A percentile compares a stretch with the other conserved stretches of the same genome.
Conservation (phyloP, 768 basidiomycete species). For the Bullera alba region DNA sequence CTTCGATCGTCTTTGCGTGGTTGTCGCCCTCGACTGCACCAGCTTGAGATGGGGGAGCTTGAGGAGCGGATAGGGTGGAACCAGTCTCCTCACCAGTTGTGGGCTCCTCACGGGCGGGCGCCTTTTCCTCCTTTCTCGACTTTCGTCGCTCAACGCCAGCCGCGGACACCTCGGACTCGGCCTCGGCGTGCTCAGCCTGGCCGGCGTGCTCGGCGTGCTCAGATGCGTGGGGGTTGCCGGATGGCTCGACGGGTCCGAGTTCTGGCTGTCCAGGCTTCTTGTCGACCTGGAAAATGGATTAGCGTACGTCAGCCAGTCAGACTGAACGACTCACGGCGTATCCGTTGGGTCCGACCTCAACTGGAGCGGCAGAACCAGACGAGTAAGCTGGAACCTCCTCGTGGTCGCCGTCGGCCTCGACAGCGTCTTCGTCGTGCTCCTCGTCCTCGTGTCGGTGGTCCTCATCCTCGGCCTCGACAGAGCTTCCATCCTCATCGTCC, state of each 20-base stretch:
- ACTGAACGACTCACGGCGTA: conserved; percentile 54
- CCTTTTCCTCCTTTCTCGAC: conserved; percentile 66
- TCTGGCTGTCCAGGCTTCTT: conserved; percentile 47
- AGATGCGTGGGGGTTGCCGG: too few relatives aligned
- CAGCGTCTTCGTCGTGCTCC: conserved; percentile 46
- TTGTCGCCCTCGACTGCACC: conserved; percentile 4
- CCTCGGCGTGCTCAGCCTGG: conserved; percentile 13
- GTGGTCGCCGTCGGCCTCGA: conserved; percentile 51
- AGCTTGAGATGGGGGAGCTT: neutral
- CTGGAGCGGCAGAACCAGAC: conserved; percentile 46
- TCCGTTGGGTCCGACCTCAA: conserved; percentile 54
- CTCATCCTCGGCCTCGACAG: conserved; percentile 43
- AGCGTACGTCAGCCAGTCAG: conserved; percentile 1
- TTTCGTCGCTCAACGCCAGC: conserved; percentile 49
- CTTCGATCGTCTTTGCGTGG: conserved; percentile 1
- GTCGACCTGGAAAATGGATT: conserved; percentile 48
- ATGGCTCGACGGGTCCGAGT: conserved; percentile 22
- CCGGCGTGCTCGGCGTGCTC: conserved; percentile 13
- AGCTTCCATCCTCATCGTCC: conserved; percentile 50
- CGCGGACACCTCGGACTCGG: conserved; percentile 25
- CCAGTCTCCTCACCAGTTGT: conserved; percentile 42
- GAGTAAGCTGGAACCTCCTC: conserved; percentile 60
- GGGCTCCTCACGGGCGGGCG: conserved; percentile 56
- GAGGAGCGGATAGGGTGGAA: conserved; percentile 9
- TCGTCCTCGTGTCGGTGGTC: conserved; percentile 55